phyloP scores from a whole-genome alignment of 75 land plant species.

The Selaginella moellendorffii region DNA sequence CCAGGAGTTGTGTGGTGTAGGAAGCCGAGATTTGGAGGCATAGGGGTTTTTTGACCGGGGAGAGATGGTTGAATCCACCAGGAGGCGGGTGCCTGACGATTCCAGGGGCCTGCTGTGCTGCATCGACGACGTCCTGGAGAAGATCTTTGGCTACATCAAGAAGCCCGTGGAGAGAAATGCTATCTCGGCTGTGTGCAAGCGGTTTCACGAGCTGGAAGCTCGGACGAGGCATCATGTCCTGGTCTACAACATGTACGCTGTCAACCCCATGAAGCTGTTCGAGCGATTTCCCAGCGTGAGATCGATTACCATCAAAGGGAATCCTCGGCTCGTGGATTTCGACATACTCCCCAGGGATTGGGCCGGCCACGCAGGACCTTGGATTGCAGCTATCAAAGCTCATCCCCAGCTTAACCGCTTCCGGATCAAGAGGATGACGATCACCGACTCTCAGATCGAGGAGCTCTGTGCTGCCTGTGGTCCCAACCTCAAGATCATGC shows the following conservation, averaged over 20 bases:
- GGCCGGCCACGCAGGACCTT: constrained; percentile 5
- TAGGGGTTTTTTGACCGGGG: neutral
- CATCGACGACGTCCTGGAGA: constrained; percentile 7
- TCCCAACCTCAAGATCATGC: neutral
- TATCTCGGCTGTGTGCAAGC: constrained; percentile 8
- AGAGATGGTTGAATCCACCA: neutral
- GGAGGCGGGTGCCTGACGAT: too few species aligned
- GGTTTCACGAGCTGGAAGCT: constrained; percentile 4
- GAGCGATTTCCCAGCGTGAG: neutral
- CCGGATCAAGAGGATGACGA: neutral
- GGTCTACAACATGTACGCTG: constrained; percentile 9
- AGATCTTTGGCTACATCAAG: neutral
- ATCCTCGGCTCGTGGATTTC: constrained; percentile 6
- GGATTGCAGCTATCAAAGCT: neutral
- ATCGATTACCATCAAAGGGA: constrained; percentile 6
- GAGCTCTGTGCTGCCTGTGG: constrained; percentile 5
- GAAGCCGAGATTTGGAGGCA: too few species aligned
- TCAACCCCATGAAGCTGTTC: neutral
- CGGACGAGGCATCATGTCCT: constrained; percentile 1
- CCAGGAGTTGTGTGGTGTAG: too few species aligned
- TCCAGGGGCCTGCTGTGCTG: neutral
- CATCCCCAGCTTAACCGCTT: constrained; percentile 1
- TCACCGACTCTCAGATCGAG: constrained; percentile 5
- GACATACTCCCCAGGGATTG: constrained; percentile 7
- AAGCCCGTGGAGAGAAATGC: constrained; percentile 3